Base-by-base conservation (phyloP, 225 moss, liverwort and hornwort genomes). In the Polytrichum commune region DNA sequence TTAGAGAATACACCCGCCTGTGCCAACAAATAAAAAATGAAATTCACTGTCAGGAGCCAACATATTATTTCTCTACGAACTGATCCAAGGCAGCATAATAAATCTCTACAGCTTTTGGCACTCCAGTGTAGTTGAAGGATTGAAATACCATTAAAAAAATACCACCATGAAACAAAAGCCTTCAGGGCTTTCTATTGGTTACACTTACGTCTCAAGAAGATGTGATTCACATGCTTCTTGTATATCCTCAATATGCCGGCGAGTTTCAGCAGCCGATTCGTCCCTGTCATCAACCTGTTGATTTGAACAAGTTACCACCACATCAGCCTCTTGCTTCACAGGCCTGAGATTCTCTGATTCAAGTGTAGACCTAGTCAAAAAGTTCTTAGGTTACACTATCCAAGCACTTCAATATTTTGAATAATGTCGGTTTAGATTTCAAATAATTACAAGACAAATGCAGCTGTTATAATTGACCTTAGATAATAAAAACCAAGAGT, bases 271-370 rank as follows among this genome's bases (percentile, higher is more conserved):
- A 60, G 86, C 83, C 60, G 81, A 86, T 69, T 74, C 72, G 62
- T 86, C 86, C 35, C 65, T 67, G 22, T 86, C 86, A 72, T 86
- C 76, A 66, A 86, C 74, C 86, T 86, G 86, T 38, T 19, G 65
- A 62, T 54, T 22, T 18, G 23, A 22, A n/a, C 38, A 18, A 8
- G 33, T 18, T 22, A 35, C n/a, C 66, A 66, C 46, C n/a, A 22
- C 6, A 10, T 66, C 32, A 66, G 32, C 22, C 32, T 33, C 19
- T 33, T 19, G 23, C 9, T 35, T 35, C 35, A 65, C 60, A n/a
- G 24, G 60, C n/a, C 33, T 23, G 22, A 60, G 24, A 60, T n/a
- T 46, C 46, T 46, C 46, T 46, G 46, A 46, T 13, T 46, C 16
- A 35, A 35, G 2, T 35, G 35, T 35, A 35, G 2, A 29, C 64